A percentile compares a stretch with the other conserved stretches of the same genome.
phyloP scores from a whole-genome alignment of 352 stramenopile species.

The Phytophthora chlamydospora region DNA sequence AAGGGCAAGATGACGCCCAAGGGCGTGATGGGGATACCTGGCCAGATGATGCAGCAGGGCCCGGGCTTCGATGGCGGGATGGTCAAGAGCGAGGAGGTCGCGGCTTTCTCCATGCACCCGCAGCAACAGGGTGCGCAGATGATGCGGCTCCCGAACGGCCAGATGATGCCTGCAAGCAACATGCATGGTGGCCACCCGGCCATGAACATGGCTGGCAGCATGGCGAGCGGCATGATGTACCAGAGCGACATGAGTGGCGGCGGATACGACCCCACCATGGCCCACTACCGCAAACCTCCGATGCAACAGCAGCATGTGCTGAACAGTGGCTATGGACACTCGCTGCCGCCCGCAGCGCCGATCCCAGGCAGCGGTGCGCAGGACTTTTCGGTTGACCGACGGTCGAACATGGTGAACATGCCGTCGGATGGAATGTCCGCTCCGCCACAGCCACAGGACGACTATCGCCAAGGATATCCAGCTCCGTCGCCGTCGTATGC shows the following conservation, averaged over 20 bases:
- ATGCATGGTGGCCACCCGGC: constrained; percentile 29
- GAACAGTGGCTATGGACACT: constrained; percentile 49
- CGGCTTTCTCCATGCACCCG: constrained; percentile 57
- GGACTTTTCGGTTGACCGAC: constrained; percentile 55
- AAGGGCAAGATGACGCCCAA: constrained; percentile 50
- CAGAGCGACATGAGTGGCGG: constrained; percentile 46
- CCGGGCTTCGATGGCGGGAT: constrained; percentile 50
- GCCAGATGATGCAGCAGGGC: constrained; percentile 35
- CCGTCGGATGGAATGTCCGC: constrained; percentile 33
- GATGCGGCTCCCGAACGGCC: constrained; percentile 40
- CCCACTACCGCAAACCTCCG: constrained; percentile 51
- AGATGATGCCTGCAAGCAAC: constrained; percentile 34
- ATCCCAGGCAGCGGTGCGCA: constrained; percentile 26
- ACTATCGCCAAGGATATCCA: constrained; percentile 35
- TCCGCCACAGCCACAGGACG: constrained; percentile 29
- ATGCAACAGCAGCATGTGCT: constrained; percentile 42
- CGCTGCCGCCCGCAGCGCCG: constrained; percentile 35
- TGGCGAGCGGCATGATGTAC: constrained; percentile 50
- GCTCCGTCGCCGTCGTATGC: constrained; percentile 24
- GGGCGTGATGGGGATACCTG: constrained; percentile 33
- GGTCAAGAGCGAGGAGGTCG: constrained; percentile 75
- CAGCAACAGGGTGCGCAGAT: constrained; percentile 42
- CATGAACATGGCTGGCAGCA: constrained; percentile 24
- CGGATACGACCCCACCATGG: constrained; percentile 59
- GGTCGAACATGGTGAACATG: constrained; percentile 50